A percentile compares a stretch with the other conserved stretches of the same genome.
These are phyloP conservation scores for Dictyostelium capitatum DNA, from an alignment of 78 protist genomes.

Conservation along the genomic window DNA sequence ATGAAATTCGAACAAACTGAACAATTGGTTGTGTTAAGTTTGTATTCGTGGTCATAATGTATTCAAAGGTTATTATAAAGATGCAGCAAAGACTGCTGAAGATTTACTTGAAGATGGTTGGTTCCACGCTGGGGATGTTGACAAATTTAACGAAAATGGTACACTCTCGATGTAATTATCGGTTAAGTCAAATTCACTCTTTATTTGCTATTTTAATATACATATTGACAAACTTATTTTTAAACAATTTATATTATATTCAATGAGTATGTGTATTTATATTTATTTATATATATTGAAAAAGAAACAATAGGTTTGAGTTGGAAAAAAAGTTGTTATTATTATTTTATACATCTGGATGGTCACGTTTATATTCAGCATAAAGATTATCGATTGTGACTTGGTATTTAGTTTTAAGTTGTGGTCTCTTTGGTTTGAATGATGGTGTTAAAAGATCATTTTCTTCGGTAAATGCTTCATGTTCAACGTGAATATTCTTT, in stretches of 20 bases:
- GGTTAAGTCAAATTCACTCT: too few species aligned
- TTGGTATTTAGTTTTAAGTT: constrained; percentile 54
- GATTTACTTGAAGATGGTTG: constrained; percentile 93
- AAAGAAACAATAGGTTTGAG: too few species aligned
- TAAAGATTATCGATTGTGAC: constrained; percentile 59
- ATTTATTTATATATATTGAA: too few species aligned
- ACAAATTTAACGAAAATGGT: constrained; percentile 86
- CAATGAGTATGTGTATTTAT: too few species aligned
- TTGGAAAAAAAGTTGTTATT: too few species aligned
- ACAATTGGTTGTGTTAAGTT: too few species aligned
- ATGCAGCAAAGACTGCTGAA: constrained; percentile 91
- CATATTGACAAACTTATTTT: not conserved
- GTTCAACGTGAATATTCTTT: constrained; percentile 75
- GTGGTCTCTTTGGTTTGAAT: constrained; percentile 89
- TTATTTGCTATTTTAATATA: not conserved
- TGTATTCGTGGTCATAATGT: constrained; percentile 94
- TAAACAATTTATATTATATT: too few species aligned
- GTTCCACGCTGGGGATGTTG: constrained; percentile 99
- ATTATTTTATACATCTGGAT: constrained; percentile 67
- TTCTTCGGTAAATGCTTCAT: constrained; percentile 82
- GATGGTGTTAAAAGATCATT: constrained; percentile 90
- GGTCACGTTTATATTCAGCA: constrained; percentile 45
- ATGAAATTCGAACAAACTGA: too few species aligned
- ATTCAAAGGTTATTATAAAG: constrained; percentile 94
- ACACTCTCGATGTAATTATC: constrained; percentile 79